Percentiles rank a stretch among this genome's conserved stretches.
Evolutionary conservation across 139 green algal genomes (phyloP).

Genomic region (Volvox africanus): DNA sequence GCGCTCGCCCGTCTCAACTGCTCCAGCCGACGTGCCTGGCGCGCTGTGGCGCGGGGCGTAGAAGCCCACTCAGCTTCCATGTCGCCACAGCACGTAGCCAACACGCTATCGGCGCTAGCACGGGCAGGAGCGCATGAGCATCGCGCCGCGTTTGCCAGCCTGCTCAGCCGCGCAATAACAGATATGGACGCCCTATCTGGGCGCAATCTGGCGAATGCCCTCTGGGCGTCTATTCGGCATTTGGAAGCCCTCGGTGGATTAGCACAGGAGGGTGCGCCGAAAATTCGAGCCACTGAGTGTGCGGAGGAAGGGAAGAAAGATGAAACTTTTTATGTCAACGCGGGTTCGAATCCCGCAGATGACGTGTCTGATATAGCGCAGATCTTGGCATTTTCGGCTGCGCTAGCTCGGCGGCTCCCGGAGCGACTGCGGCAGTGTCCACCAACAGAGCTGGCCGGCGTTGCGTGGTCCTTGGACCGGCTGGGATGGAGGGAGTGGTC

Average conservation of each 20-base stretch:
- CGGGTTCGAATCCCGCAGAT: background rate
- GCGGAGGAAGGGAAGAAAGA: no score
- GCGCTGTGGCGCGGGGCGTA: background rate
- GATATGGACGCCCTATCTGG: background rate
- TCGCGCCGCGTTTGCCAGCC: background rate
- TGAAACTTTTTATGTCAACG: no score
- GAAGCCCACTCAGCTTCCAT: background rate
- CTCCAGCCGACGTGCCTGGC: background rate
- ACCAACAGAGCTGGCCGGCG: conserved; percentile 13
- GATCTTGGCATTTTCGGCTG: background rate
- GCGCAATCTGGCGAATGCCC: conserved; percentile 6
- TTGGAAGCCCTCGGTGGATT: background rate
- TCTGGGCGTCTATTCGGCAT: conserved; percentile 10
- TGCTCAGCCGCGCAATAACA: background rate
- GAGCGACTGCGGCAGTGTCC: conserved; percentile 15
- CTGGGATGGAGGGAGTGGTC: background rate
- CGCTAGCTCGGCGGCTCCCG: conserved; percentile 8
- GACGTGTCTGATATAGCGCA: background rate
- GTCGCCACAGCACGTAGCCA: background rate
- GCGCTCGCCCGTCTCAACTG: background rate
- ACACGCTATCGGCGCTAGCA: background rate
- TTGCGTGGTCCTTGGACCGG: conserved; percentile 6
- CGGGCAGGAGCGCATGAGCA: background rate
- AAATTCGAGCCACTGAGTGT: no score
- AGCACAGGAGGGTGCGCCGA: no score